These are phyloP conservation scores for Phoenix dactylifera DNA, from an alignment of 176 grass and related monocot genomes.

Conservation along the genomic window DNA sequence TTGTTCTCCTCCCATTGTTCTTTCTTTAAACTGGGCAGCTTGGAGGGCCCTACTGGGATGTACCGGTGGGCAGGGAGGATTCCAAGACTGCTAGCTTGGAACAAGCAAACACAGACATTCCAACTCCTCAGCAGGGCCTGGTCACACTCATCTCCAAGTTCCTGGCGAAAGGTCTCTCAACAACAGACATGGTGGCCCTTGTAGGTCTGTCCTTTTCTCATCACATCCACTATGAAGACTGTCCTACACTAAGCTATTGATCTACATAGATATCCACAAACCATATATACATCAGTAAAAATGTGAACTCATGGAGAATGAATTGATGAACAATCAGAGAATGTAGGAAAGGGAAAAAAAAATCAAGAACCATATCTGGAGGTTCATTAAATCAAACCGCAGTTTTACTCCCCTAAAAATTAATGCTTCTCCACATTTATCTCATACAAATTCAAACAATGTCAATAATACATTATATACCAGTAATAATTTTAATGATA, in stretches of 20 bases:
- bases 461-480: too few species aligned
- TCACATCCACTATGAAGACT: neutral
- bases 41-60: slow-evolving; percentile 95
- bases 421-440: too few species aligned
- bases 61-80: slow-evolving; percentile 82
- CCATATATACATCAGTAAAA: neutral
- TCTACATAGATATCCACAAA: too few species aligned
- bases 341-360: too few species aligned
- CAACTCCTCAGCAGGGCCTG: slow-evolving; percentile 66
- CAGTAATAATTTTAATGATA: too few species aligned
- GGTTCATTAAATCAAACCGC: too few species aligned
- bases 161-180: slow-evolving; percentile 78
- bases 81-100: slow-evolving; percentile 79
- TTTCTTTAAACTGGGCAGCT: slow-evolving; percentile 29
- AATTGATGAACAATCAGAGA: too few species aligned
- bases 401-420: too few species aligned
- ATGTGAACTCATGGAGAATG: too few species aligned
- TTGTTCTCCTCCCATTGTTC: neutral
- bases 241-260: too few species aligned
- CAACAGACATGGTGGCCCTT: slow-evolving; percentile 92
- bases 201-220: slow-evolving; percentile 43
- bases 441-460: too few species aligned
- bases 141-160: slow-evolving; percentile 82
- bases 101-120: slow-evolving; percentile 74
- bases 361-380: too few species aligned